phyloP scores from a whole-genome alignment of 257 asterid species.

The Striga asiatica region DNA sequence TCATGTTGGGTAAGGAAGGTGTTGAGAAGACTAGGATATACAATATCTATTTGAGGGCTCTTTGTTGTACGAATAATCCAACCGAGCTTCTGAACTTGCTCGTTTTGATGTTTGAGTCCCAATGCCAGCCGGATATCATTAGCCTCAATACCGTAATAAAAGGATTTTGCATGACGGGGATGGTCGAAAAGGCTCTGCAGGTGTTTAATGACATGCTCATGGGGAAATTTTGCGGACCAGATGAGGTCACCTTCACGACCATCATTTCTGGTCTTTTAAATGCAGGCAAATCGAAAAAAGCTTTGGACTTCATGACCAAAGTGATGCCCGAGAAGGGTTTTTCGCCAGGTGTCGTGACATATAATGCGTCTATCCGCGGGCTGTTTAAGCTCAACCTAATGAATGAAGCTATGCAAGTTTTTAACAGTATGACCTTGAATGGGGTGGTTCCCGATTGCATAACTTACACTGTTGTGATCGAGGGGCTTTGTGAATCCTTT shows the following conservation, averaged over 20 bases:
- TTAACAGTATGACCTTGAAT: slow-evolving; percentile 27
- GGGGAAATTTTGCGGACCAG: slow-evolving; percentile 71
- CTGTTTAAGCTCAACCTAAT: slow-evolving; percentile 41
- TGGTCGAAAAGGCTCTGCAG: slow-evolving; percentile 60
- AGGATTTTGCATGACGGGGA: slow-evolving; percentile 65
- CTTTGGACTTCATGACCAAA: slow-evolving; percentile 33
- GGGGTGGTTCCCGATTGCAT: slow-evolving; percentile 47
- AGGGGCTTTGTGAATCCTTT: slow-evolving; percentile 39
- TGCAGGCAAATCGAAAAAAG: slow-evolving; percentile 46
- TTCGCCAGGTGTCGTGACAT: slow-evolving; percentile 56
- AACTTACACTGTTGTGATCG: slow-evolving; percentile 51
- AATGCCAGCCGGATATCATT: slow-evolving; percentile 70
- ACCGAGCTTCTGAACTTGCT: slow-evolving; percentile 79
- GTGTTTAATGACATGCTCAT: slow-evolving; percentile 55
- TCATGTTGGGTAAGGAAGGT: slow-evolving; percentile 45
- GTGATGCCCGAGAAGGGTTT: slow-evolving; percentile 38
- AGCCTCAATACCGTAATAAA: slow-evolving; percentile 70
- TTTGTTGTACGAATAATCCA: slow-evolving; percentile 47
- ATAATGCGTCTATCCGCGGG: slow-evolving; percentile 27
- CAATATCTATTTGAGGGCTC: slow-evolving; percentile 76
- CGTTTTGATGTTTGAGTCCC: slow-evolving; percentile 61
- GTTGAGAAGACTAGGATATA: slow-evolving; percentile 52
- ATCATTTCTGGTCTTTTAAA: slow-evolving; percentile 51
- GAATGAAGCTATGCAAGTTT: slow-evolving; percentile 61
- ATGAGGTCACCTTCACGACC: slow-evolving; percentile 63